Evolutionary conservation across 2,329 filamentous ascomycete species (phyloP).

Genomic region (Colletotrichum melonis): DNA sequence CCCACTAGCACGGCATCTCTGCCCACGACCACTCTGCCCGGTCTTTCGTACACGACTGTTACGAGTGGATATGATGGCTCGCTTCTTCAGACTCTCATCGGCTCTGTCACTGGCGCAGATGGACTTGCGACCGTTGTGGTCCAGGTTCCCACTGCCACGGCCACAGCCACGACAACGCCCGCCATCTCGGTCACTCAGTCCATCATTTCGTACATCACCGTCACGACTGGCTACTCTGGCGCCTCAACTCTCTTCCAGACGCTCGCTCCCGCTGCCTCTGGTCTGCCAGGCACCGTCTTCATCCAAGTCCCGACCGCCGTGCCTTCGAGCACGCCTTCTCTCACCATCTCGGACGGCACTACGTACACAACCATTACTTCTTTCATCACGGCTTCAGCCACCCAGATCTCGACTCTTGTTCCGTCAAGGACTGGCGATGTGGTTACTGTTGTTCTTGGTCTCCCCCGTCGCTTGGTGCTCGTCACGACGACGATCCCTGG

Average conservation of each 20-base stretch:
- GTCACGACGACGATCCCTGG: background rate
- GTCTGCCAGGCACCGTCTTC: slow-evolving; percentile 22
- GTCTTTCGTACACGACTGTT: slow-evolving; percentile 18
- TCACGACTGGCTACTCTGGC: slow-evolving; percentile 23
- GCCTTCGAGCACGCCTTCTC: background rate
- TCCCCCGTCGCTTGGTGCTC: background rate
- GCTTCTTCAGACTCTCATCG: slow-evolving; percentile 4
- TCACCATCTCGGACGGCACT: background rate
- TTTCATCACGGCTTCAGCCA: background rate
- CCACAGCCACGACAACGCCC: background rate
- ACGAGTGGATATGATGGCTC: slow-evolving; percentile 21
- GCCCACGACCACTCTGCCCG: background rate
- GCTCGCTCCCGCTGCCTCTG: slow-evolving; percentile 20
- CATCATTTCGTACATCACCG: slow-evolving; percentile 24
- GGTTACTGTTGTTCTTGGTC: slow-evolving; percentile 12
- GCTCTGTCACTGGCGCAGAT: slow-evolving; percentile 19
- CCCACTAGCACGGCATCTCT: background rate
- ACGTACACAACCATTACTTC: background rate
- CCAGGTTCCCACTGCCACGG: background rate
- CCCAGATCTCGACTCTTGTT: background rate
- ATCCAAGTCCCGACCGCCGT: slow-evolving; percentile 18
- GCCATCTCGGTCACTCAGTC: slow-evolving; percentile 12
- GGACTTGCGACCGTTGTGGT: slow-evolving; percentile 23
- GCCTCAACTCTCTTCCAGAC: slow-evolving; percentile 8
- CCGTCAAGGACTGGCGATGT: background rate